Evolutionary conservation across 1,284 basidiomycete genomes (phyloP), one percentile per base, ranked within the genome.

Genomic region (Cutaneotrichosporon arboriforme): DNA sequence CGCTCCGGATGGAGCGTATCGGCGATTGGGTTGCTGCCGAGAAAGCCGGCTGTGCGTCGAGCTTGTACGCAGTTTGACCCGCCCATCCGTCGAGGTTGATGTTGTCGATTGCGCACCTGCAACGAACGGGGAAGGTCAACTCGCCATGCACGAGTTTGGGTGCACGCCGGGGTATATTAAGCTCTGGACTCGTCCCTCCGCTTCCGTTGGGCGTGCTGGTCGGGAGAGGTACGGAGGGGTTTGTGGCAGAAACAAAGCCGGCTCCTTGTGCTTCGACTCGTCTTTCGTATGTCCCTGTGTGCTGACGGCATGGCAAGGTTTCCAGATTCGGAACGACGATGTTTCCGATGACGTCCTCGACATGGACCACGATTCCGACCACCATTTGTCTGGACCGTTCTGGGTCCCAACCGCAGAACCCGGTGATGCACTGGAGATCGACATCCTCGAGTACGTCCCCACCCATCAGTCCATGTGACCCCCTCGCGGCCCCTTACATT

Each of bases 321-420:
- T 49, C 47, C 85, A 87, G 64, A 85, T 87, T 46, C 81, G 82
- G 40, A 87, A 87, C 67, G 86, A 86, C 59, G 84, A 87, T 61
- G 78, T 83, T 82, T 61, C 46, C 15, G 62, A 67, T 49, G 66
- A 65, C 36, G 56, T 65, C 13, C 45, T 60, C 4, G 58, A 60
- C 35, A 48, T 65, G 39, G 58, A 64, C 46, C 63, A 62, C 41
- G 81, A 74, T 36, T 46, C 81, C 62, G 86, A 88, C 65, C 87
- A 88, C 67, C 84, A 88, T 63, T 78, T 89, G n/a, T 84, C 84
- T 2, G 87, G 87, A 0, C 87, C 87, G 0, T 79, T 89, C 52
- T 83, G 81, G 0, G 81, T 88, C 13, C 83, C 86, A 55, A 84
- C 84, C 8, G 83, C 87, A 1, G 82, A 86, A 62, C 86, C 87